Percentiles rank a stretch among this genome's conserved stretches.
Conservation (phyloP, 2,329 filamentous ascomycete species). For the Cladosporium sp. region DNA sequence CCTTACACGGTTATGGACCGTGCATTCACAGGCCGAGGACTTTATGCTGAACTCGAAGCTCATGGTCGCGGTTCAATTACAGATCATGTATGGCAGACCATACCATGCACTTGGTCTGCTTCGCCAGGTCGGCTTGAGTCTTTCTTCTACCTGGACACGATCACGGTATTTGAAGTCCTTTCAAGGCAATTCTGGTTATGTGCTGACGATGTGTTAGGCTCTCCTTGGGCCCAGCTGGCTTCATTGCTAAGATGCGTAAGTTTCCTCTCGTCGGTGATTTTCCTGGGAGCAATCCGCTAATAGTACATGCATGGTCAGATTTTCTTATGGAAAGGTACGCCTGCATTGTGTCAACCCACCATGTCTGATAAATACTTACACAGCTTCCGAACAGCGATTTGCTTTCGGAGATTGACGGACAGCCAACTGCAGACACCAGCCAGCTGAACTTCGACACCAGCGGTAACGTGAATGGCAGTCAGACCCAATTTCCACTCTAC, state of each 20-base stretch:
- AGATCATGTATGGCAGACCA: constrained; percentile 11
- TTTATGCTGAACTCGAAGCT: constrained; percentile 10
- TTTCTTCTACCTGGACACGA: constrained; percentile 10
- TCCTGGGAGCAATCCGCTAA: not conserved
- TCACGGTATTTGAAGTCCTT: not conserved
- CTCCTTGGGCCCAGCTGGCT: constrained; percentile 8
- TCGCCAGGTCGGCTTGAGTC: constrained; percentile 8
- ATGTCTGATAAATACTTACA: not conserved
- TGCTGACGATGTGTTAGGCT: constrained; percentile 1
- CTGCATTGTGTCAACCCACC: not conserved
- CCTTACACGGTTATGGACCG: constrained; percentile 9
- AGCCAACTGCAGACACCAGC: constrained; percentile 5
- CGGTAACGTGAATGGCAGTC: constrained; percentile 13
- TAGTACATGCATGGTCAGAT: not conserved
- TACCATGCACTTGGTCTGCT: constrained; percentile 10
- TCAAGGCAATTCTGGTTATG: not conserved
- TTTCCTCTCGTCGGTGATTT: not conserved
- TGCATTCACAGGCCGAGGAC: constrained; percentile 12
- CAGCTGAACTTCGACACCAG: constrained; percentile 13
- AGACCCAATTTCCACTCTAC: constrained; percentile 11
- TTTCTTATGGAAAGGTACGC: constrained; percentile 10
- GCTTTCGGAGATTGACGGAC: constrained; percentile 13
- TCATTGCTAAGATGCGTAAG: constrained; percentile 10
- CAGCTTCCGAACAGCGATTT: not conserved
- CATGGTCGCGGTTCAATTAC: constrained; percentile 12